Base-by-base conservation (phyloP, 768 basidiomycete species). In the Lepiota venenata region DNA sequence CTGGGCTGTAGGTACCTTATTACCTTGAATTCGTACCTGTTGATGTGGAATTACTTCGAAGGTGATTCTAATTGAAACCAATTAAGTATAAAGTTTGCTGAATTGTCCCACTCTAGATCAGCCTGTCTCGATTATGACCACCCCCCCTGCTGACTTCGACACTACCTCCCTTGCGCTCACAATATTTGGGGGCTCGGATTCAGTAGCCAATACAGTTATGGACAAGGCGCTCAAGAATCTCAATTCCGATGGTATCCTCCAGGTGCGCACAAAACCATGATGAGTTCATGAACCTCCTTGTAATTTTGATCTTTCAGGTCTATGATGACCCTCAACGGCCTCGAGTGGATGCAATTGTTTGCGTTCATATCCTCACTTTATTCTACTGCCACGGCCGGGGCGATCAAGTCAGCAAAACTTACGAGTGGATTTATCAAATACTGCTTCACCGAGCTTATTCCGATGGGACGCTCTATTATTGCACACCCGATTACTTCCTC, bases 11-110 rank as follows among this genome's bases (percentile, higher is more conserved):
- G 80, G 41, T 62, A 64, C 16, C 69, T 82, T n/a, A 74, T 81
- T 29, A 64, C 71, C 39, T 61, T 75, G n/a, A 65, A 70, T 4
- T 71, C 75, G 36, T 73, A 75, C 42, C 64, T 71, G 35, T 68
- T 70, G 27, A 70, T 68, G 22, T 83, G 79, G 76, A 83, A 82
- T 53, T 84, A 83, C 63, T 83, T 83, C 62, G 71, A 74, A 60
- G 77, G 77, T 69, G 14, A 40, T 58, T 50, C 37, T 42, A 21
- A 48, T 43, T 3, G 40, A 48, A 18, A 50, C 50, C 35, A 10
- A 25, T 4, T 50, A 46, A 50, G 58, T 55, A 46, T 51, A 37
- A 40, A 27, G 27, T 46, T 35, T 52, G 47, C 56, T 32, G 9
- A 27, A 39, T 46, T 35, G 20, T 41, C 40, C 27, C 43, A 18